Evolutionary conservation across 2,329 filamentous ascomycete genomes (phyloP), one percentile per base, ranked within the genome.

Genomic region (Fusarium tjaetaba): DNA sequence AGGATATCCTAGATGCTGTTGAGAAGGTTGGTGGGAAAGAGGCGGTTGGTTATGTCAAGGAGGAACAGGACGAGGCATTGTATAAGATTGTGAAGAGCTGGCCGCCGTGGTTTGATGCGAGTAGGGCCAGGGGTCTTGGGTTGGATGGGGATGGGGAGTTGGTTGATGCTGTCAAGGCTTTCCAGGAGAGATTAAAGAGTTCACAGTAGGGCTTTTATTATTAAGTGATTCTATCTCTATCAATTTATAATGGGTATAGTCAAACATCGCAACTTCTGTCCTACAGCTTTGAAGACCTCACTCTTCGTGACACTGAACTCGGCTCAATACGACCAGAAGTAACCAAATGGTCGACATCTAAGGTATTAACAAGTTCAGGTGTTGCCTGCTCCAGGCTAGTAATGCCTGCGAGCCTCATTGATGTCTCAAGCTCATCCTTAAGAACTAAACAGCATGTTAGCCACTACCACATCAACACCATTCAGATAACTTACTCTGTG

Each of bases 21-120:
- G 82, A 84, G 66, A 77, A 82, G 41, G 83, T 89, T 36, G 87
- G 85, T 8, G 88, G 87, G 0, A 78, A 82, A 62, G 82, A 87
- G 56, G 82, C 82, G 22, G 74, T 85, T 46, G 78, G 68, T 2
- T 79, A 85, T 52, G 83, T 89, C 7, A 83, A 84, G 69, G 74
- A 89, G 72, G 83, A 84, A 68, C 83, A 84, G 52, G 85, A 88
- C 57, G 81, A 83, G 34, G 82, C 82, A 43, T 75, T 86, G 24
- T 84, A 86, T 75, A 82, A 81, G 57, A 88, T 90, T 67, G 86
- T 90, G 20, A 84, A 84, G 65, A 85, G 84, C 22, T 90, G 88
- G 88, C 86, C 88, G n/a, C 82, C 85, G 13, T 80, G 82, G 52
- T 87, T 89, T 68, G 84, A 88, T 69, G 85, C 82, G 13, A 78